Evolutionary conservation across 1,284 basidiomycete genomes (phyloP).

Genomic region (Rugosomyces carneus): DNA sequence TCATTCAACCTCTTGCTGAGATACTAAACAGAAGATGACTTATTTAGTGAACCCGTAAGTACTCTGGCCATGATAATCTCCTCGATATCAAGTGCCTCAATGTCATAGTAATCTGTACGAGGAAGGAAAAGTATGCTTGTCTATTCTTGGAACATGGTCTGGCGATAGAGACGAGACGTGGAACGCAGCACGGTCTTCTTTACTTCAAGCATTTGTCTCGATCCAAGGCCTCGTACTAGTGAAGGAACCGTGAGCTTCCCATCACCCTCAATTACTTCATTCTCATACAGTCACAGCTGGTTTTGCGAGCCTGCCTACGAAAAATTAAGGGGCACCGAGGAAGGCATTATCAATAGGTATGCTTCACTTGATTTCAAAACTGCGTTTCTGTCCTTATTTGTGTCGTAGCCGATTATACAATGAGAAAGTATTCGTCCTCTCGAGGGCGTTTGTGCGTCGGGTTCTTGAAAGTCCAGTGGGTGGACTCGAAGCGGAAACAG

Average conservation of each 20-base stretch:
- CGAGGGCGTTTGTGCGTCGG: conserved; percentile 81
- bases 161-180: conserved; percentile 85
- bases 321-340: conserved; percentile 83
- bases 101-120: conserved; percentile 80
- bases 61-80: not conserved
- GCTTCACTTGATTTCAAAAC: conserved; percentile 3
- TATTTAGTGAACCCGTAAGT: conserved; percentile 68
- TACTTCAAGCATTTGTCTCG: conserved; percentile 89
- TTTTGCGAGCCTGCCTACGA: conserved; percentile 92
- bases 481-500: conserved; percentile 69
- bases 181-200: conserved; percentile 74
- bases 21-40: not conserved
- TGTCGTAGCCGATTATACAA: conserved; percentile 67
- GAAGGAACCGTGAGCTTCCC: conserved; percentile 69
- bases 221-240: conserved; percentile 93
- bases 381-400: not conserved
- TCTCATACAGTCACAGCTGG: conserved; percentile 44
- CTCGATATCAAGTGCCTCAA: not conserved
- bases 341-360: conserved; percentile 82
- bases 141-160: conserved; percentile 88
- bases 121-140: conserved; percentile 92
- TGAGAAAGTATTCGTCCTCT: conserved; percentile 90
- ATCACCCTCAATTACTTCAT: not conserved
- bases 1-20: conserved; percentile 3
- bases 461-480: conserved; percentile 75